A percentile compares a stretch with the other conserved stretches of the same genome.
phyloP scores from a whole-genome alignment of 2,329 filamentous ascomycete species.

The Elsinoe batatas region DNA sequence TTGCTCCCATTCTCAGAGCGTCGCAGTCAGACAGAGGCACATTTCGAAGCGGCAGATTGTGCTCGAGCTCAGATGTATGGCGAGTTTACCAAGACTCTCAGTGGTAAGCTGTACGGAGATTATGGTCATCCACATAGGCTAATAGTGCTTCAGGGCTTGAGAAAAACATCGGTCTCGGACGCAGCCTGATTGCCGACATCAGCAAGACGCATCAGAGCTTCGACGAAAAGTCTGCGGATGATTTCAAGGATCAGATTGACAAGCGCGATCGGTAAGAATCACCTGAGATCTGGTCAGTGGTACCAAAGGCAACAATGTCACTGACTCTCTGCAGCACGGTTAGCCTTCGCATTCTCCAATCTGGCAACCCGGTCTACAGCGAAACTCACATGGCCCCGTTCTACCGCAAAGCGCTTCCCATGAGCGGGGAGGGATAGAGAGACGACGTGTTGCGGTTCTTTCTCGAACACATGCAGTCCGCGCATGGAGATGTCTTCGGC shows the following conservation, averaged over 20 bases:
- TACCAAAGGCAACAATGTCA: neutral
- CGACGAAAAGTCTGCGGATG: neutral
- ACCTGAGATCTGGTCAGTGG: neutral
- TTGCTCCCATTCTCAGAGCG: neutral
- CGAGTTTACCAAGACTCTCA: neutral
- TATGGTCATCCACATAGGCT: neutral
- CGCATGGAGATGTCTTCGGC: neutral
- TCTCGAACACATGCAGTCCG: neutral
- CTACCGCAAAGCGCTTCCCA: neutral
- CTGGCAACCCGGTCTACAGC: neutral
- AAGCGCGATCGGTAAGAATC: neutral
- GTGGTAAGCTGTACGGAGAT: neutral
- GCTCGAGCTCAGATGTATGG: neutral
- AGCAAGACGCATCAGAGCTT: neutral
- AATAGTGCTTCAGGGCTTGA: neutral
- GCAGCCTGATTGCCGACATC: neutral
- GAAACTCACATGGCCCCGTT: neutral
- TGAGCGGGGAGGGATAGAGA: neutral
- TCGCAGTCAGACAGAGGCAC: neutral
- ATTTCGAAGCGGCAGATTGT: neutral
- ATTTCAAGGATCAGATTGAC: neutral
- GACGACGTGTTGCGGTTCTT: neutral
- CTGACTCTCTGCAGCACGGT: neutral
- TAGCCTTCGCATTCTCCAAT: neutral
- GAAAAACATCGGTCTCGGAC: neutral